Evolutionary conservation across 2,329 filamentous ascomycete species (phyloP).

Genomic region (Furcasterigmium furcatum): DNA sequence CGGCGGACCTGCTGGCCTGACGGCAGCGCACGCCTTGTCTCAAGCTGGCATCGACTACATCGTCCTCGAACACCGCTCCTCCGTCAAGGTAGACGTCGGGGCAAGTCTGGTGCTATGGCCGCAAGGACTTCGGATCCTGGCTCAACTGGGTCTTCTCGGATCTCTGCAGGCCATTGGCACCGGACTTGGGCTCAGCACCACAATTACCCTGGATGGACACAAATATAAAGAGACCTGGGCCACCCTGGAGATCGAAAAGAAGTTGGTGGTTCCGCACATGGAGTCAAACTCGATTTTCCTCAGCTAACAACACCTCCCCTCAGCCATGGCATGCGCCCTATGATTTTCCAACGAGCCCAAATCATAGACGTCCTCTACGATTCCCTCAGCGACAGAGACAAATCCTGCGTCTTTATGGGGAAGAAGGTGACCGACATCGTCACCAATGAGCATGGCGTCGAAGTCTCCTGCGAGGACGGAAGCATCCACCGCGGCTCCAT

Average conservation of each 20-base stretch:
- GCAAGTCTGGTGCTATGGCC: slow-evolving; percentile 22
- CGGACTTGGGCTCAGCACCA: not conserved
- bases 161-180: not conserved
- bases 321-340: slow-evolving; percentile 20
- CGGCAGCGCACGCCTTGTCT: slow-evolving; percentile 21
- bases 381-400: slow-evolving; percentile 17
- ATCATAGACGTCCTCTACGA: slow-evolving; percentile 27
- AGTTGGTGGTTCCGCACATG: not conserved
- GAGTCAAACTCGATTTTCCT: not conserved
- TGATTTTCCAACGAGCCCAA: slow-evolving; percentile 30
- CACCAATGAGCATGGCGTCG: slow-evolving; percentile 16
- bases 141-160: slow-evolving; percentile 23
- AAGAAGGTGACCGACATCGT: slow-evolving; percentile 19
- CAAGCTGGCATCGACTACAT: slow-evolving; percentile 28
- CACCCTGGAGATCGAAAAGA: not conserved
- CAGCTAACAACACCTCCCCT: not conserved
- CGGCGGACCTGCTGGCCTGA: slow-evolving; percentile 23
- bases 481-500: slow-evolving; percentile 26
- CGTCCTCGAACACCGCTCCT: slow-evolving; percentile 22
- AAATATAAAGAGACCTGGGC: not conserved
- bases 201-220: not conserved
- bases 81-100: slow-evolving; percentile 20
- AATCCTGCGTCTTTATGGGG: slow-evolving; percentile 20
- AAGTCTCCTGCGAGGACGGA: slow-evolving; percentile 28
- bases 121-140: slow-evolving; percentile 19